Evolutionary conservation across 495 filamentous ascomycete species (phyloP), one percentile per base, ranked within the genome.

Genomic region (Darksidea phi): DNA sequence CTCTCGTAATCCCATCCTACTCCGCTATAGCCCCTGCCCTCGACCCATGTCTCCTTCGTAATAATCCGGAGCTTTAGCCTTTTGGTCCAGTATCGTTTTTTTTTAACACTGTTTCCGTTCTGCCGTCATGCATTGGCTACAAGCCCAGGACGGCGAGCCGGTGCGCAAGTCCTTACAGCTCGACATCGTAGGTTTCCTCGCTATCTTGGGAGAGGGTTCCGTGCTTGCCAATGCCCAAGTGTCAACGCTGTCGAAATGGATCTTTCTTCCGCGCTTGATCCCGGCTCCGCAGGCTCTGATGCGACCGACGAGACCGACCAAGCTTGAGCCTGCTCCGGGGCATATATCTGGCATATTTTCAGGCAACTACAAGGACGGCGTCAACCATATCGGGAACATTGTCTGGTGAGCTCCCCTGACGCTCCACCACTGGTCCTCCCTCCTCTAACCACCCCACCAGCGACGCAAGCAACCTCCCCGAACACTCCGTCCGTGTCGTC

Each of bases 131-230:
- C 61, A 52, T 46, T 67, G 64, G 59, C 34, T 67, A 17, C 52
- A 61, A 49, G 47, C 42, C 20, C 21, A 43, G 54, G 6, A 24
- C 1, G 61, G 61, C 23, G 17, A 46, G 21, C n/a, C 34, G 1
- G 25, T 17, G 7, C 50, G 64, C 20, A 13, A 70, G 17, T 50
- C 69, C 42, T 57, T 75, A 26, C 71, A 74, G 47, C 69, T 76
- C 7, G 74, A 76, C 56, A 74, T 75, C 24, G 74, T 76, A 46
- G 74, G 73, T 37, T 75, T 76, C 55, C 71, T 76, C n/a, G 74
- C 73, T 32, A 71, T 76, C 50, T 52, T 75, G 12, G 74, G 74
- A 20, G 74, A 76, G 58, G 71, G 72, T 62, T 74, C 72, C 17
- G 67, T 76, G 12, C 48, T 68, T n/a, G 70, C 69, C 34, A 74